Evolutionary conservation across 345 rosid species (phyloP), one percentile per base, ranked within the genome.

Genomic region (Alliaria petiolata): DNA sequence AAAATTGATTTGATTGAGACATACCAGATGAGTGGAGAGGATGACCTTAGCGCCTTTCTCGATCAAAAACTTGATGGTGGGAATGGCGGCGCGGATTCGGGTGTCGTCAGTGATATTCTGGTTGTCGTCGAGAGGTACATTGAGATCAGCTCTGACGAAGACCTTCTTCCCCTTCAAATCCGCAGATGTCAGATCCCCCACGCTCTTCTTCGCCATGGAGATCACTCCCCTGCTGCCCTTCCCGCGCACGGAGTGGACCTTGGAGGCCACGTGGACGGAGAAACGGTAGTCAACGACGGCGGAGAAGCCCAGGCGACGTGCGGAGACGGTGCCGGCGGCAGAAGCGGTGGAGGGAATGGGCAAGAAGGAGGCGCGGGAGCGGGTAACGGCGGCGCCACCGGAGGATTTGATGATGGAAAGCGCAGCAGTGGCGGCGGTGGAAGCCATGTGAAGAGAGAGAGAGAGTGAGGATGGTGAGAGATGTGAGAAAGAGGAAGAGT

Each of bases 41-140:
- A 92, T 78, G 74, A 92, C 95, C 83, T 83, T 92, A 69, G 98
- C 98, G 1, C 98, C 96, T 25, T 90, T 88, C 19, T 84, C 74
- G 7, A 85, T 90, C 89, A 92, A 78, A 79, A 85, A 83, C 89
- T 92, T 88, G 79, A 92, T 90, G 19, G 98, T 90, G 34, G 98
- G 98, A 44, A 92, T 22, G 14, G 98, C 98, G 34, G 98, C 98
- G 7, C 98, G 82, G 55, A 92, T 58, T 67, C 98, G 88, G 30
- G 98, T 92, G 59, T 92, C 98, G 62, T 92, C 98, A 14, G 95
- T 90, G 74, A 92, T 90, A 36, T 79, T 88, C 85, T 85, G 97
- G 76, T 62, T 87, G 38, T 90, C 97, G 76, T 92, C 97, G 38
- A 92, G 79, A 58, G 98, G 98, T 47, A 92, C 98, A 79, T 92